A percentile compares a stretch with the other conserved stretches of the same genome.
These are phyloP conservation scores for Candida boidinii DNA, from an alignment of 805 yeast species.

Conservation along the genomic window DNA sequence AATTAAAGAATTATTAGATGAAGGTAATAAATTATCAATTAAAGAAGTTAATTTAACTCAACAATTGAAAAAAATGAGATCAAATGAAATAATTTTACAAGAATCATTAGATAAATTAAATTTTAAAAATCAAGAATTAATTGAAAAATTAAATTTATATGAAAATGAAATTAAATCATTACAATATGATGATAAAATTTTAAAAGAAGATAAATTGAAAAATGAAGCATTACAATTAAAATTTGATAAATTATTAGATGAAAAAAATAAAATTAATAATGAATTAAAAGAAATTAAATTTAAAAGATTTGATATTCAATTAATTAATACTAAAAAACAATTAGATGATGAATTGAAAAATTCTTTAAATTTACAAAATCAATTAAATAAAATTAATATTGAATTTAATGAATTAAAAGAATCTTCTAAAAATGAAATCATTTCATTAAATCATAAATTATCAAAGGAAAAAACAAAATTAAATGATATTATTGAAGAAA, in stretches of 20 bases:
- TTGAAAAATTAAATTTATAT: conserved; percentile 20
- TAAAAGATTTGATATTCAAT: conserved; percentile 25
- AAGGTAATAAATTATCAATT: conserved; percentile 65
- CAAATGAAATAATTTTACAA: conserved; percentile 31
- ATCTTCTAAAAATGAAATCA: conserved; percentile 12
- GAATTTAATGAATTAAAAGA: conserved; percentile 16
- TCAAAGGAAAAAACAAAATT: conserved; percentile 19
- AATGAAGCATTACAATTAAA: conserved; percentile 15
- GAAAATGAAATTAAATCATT: conserved; percentile 18
- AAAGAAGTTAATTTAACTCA: conserved; percentile 65
- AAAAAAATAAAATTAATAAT: conserved; percentile 14
- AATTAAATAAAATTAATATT: conserved; percentile 13
- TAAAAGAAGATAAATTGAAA: conserved; percentile 24
- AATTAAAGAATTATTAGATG: conserved; percentile 58
- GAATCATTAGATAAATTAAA: conserved; percentile 23
- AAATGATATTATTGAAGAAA: conserved; percentile 21
- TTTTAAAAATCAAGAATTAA: conserved; percentile 16
- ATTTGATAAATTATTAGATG: conserved; percentile 14
- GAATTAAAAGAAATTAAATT: conserved; percentile 24
- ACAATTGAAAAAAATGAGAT: conserved; percentile 53
- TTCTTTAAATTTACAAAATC: conserved; percentile 10
- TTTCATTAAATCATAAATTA: conserved; percentile 21
- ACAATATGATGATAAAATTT: conserved; percentile 14
- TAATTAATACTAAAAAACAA: conserved; percentile 24
- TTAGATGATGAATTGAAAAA: conserved; percentile 25